Percentiles rank a stretch among this genome's conserved stretches.
phyloP scores from a whole-genome alignment of 192 early-diverging fungal species.

The Coemansia sp. region DNA sequence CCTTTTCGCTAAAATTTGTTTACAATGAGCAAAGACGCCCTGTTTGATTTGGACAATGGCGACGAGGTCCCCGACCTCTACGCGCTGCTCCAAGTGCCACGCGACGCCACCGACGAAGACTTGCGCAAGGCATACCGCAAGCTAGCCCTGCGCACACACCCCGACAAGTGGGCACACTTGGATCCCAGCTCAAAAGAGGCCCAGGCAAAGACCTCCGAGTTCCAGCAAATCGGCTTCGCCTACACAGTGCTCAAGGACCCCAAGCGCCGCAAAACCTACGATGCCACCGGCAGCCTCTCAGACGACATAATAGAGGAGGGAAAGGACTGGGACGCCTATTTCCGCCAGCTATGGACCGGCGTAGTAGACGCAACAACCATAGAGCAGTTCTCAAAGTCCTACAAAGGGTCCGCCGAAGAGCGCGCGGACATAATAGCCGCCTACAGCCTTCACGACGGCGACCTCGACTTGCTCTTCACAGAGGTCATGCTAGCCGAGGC shows the following conservation, averaged over 20 bases:
- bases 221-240: conserved; percentile 73
- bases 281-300: conserved; percentile 67
- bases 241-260: conserved; percentile 76
- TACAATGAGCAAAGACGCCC: conserved; percentile 23
- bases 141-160: conserved; percentile 82
- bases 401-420: conserved; percentile 79
- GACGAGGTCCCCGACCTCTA: conserved; percentile 71
- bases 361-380: conserved; percentile 72
- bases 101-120: conserved; percentile 68
- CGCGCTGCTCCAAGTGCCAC: conserved; percentile 68
- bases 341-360: conserved; percentile 71
- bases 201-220: conserved; percentile 56
- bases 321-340: conserved; percentile 82
- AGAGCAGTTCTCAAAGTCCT: conserved; percentile 66
- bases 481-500: conserved; percentile 60
- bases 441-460: conserved; percentile 65
- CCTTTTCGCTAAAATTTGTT: neutral
- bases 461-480: conserved; percentile 67
- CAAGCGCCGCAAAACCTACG: conserved; percentile 63
- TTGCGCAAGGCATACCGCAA: conserved; percentile 94
- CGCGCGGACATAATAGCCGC: conserved; percentile 63
- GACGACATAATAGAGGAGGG: conserved; percentile 56
- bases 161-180: conserved; percentile 79
- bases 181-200: conserved; percentile 20
- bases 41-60: conserved; percentile 24